Percentiles rank a stretch among this genome's conserved stretches.
These are phyloP conservation scores for Candida stauntonica DNA, from an alignment of 805 yeast genomes.

Conservation along the genomic window DNA sequence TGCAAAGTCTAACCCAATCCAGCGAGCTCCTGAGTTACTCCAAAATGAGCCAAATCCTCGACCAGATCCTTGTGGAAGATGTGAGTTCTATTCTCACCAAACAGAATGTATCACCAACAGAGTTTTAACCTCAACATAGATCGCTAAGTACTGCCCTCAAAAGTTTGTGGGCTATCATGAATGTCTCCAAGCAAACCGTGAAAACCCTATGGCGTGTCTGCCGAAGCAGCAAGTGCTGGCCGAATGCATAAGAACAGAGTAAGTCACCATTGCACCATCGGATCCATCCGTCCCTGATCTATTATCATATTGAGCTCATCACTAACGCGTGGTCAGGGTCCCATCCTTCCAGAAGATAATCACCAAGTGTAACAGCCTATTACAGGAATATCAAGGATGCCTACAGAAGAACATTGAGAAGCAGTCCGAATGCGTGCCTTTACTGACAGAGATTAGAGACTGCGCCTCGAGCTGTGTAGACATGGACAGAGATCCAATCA, in stretches of 20 bases:
- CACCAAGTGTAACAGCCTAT: slow-evolving; percentile 49
- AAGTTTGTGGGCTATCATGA: slow-evolving; percentile 69
- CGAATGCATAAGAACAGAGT: slow-evolving; percentile 50
- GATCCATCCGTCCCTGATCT: no score
- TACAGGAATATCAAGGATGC: slow-evolving; percentile 66
- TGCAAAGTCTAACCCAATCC: no score
- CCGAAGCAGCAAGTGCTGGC: slow-evolving; percentile 54
- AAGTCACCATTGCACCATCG: slow-evolving; percentile 20
- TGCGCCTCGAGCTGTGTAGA: slow-evolving; percentile 49
- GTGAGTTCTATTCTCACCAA: slow-evolving; percentile 30
- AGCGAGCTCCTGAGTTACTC: no score
- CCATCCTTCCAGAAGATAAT: slow-evolving; percentile 72
- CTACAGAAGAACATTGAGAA: slow-evolving; percentile 41
- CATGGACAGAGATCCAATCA: slow-evolving; percentile 20
- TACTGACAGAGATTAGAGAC: slow-evolving; percentile 52
- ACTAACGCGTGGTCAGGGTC: slow-evolving; percentile 33
- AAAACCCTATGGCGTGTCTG: slow-evolving; percentile 46
- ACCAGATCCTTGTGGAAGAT: slow-evolving; percentile 73
- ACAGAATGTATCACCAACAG: background rate
- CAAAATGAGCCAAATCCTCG: slow-evolving; percentile 39
- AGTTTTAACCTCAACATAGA: no score
- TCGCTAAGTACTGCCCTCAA: slow-evolving; percentile 71
- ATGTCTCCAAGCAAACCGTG: slow-evolving; percentile 58
- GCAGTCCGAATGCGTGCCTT: slow-evolving; percentile 48
- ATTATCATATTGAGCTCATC: no score